Evolutionary conservation across 306 rosid species (phyloP).

Genomic region (Pyrus bretschneideri): DNA sequence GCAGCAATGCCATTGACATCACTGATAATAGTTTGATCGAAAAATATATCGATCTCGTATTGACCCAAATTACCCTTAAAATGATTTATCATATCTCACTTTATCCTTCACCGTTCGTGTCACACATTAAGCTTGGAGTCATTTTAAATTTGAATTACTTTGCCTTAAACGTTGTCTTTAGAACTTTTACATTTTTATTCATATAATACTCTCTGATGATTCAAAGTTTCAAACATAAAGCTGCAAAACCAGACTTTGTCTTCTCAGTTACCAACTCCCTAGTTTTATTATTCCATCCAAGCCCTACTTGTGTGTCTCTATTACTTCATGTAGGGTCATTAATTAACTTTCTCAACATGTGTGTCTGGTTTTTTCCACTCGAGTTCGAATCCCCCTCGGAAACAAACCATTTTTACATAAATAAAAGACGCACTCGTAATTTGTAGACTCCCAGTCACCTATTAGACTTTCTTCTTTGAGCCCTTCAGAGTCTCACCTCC

Average conservation of each 20-base stretch:
- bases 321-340: background rate
- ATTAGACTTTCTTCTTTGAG: background rate
- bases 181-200: background rate
- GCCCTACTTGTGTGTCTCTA: background rate
- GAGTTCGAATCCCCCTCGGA: no score
- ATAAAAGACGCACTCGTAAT: background rate
- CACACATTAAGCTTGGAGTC: no score
- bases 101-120: no score
- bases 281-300: background rate
- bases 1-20: no score
- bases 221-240: background rate
- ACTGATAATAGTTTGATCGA: no score
- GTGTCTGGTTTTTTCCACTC: accelerated
- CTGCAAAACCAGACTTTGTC: background rate
- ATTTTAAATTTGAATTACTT: background rate
- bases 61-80: no score
- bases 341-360: background rate
- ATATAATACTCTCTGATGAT: background rate
- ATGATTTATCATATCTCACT: no score
- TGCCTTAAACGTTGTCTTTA: background rate
- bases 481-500: background rate
- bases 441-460: background rate
- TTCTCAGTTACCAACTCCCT: background rate
- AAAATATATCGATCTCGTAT: no score
- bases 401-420: background rate